A percentile compares a stretch with the other conserved stretches of the same genome.
Conservation (phyloP, 2,329 filamentous ascomycete species). For the Endoconidiophora laricicola region DNA sequence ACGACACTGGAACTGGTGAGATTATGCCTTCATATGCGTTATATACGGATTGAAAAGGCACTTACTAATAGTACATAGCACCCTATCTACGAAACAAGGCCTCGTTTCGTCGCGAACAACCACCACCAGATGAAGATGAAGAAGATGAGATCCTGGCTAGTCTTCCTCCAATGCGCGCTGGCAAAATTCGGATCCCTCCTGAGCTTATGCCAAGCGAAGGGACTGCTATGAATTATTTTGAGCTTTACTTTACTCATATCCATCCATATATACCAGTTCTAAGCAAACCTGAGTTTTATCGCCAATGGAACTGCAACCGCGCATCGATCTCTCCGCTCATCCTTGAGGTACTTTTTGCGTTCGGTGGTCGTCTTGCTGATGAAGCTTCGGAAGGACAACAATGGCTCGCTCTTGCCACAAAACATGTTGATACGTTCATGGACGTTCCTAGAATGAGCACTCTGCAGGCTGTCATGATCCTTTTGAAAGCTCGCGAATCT, state of each 20-base stretch:
- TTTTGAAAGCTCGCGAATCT: constrained; percentile 84
- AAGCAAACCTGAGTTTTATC: constrained; percentile 66
- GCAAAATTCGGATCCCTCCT: constrained; percentile 72
- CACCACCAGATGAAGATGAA: constrained; percentile 54
- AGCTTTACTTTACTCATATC: constrained; percentile 77
- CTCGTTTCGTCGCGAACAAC: constrained; percentile 34
- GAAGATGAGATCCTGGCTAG: constrained; percentile 56
- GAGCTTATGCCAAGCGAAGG: constrained; percentile 86
- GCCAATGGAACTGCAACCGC: constrained; percentile 73
- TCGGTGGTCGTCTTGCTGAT: constrained; percentile 67
- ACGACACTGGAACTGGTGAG: constrained; percentile 72
- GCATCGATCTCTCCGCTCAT: constrained; percentile 78
- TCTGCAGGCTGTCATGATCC: constrained; percentile 71
- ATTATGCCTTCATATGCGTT: background rate
- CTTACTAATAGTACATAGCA: constrained; percentile 30
- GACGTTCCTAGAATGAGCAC: constrained; percentile 82
- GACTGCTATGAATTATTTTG: constrained; percentile 67
- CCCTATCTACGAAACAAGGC: constrained; percentile 63
- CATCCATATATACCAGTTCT: constrained; percentile 88
- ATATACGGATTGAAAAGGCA: background rate
- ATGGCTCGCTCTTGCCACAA: constrained; percentile 87
- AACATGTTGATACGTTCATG: constrained; percentile 85
- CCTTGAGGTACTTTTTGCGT: constrained; percentile 80
- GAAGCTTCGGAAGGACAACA: constrained; percentile 73
- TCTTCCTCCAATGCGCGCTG: constrained; percentile 50